Percentiles rank a stretch among this genome's conserved stretches.
These are phyloP conservation scores for Phytopythium mirpurense DNA, from an alignment of 352 stramenopile genomes.

Conservation along the genomic window DNA sequence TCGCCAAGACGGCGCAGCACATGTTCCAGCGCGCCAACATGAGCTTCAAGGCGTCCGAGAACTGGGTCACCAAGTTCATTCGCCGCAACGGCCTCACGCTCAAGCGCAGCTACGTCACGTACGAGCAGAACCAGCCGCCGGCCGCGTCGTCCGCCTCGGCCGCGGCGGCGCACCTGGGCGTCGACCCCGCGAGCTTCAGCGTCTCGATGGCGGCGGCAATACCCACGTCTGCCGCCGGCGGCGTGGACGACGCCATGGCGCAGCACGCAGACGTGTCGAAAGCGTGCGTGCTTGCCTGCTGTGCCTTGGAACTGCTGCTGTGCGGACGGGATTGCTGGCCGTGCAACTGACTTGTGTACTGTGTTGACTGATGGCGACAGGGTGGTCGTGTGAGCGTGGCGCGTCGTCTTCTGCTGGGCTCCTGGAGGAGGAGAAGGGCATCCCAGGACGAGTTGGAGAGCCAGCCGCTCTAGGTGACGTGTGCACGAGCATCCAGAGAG, in stretches of 20 bases:
- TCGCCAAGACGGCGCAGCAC: conserved; percentile 77
- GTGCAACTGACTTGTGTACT: neutral
- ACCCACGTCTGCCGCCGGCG: neutral
- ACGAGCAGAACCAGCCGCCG: conserved; percentile 30
- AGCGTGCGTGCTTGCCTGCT: neutral
- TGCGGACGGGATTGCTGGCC: neutral
- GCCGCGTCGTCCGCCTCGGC: neutral
- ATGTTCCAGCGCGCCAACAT: conserved; percentile 76
- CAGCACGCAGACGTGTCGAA: conserved; percentile 2
- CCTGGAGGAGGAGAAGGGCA: neutral
- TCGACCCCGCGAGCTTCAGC: neutral
- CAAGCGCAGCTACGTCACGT: conserved; percentile 75
- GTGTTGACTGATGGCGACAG: neutral
- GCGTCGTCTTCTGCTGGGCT: neutral
- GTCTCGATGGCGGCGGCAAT: neutral
- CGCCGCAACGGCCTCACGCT: conserved; percentile 69
- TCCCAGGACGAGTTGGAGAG: neutral
- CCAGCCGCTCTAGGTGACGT: too few species aligned
- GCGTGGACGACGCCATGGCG: neutral
- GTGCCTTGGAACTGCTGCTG: neutral
- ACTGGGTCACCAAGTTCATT: conserved; percentile 85
- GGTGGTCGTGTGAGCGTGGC: neutral
- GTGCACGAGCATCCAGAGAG: too few species aligned
- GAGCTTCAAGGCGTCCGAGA: conserved; percentile 74
- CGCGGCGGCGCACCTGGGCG: neutral